Percentiles rank a stretch among this genome's conserved stretches.
phyloP scores from a whole-genome alignment of 768 basidiomycete species.

The Harrya chromipes region DNA sequence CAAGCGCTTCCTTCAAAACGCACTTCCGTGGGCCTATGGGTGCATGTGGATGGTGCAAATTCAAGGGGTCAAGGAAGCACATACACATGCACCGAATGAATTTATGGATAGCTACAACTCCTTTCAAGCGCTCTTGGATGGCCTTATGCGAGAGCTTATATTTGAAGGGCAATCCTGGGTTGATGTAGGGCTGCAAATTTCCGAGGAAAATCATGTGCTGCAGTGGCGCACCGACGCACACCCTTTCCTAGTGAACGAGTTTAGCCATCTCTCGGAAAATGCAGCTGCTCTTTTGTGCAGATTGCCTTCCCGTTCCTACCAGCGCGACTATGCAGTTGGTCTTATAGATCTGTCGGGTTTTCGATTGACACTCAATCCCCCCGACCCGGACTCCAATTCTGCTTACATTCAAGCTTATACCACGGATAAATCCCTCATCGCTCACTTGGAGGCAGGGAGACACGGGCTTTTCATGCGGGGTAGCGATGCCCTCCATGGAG shows the following conservation, averaged over 20 bases:
- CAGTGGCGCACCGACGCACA: conserved; percentile 6
- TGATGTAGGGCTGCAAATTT: conserved; percentile 5
- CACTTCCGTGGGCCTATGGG: neutral
- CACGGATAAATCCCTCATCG: conserved; percentile 2
- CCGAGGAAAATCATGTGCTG: conserved; percentile 2
- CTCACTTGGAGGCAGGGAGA: conserved; percentile 4
- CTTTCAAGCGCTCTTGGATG: neutral
- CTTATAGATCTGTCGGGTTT: neutral
- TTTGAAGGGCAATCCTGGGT: conserved; percentile 4
- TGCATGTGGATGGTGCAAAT: conserved; percentile 8
- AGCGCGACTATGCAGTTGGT: conserved; percentile 2
- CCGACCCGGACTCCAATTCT: neutral
- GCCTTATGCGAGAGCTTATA: neutral
- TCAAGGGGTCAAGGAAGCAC: conserved; percentile 5
- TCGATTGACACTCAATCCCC: neutral
- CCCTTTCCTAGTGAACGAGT: neutral
- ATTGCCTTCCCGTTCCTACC: neutral
- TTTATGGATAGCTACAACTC: neutral
- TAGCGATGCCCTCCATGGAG: neutral
- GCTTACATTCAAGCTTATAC: conserved; percentile 6
- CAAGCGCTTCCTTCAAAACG: neutral
- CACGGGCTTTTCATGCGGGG: conserved; percentile 7
- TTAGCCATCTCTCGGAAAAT: neutral
- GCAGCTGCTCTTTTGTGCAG: neutral
- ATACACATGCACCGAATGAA: neutral